A percentile compares a stretch with the other conserved stretches of the same genome.
Conservation (phyloP, 176 grass and related monocot genomes). For the Musa beccarii region DNA sequence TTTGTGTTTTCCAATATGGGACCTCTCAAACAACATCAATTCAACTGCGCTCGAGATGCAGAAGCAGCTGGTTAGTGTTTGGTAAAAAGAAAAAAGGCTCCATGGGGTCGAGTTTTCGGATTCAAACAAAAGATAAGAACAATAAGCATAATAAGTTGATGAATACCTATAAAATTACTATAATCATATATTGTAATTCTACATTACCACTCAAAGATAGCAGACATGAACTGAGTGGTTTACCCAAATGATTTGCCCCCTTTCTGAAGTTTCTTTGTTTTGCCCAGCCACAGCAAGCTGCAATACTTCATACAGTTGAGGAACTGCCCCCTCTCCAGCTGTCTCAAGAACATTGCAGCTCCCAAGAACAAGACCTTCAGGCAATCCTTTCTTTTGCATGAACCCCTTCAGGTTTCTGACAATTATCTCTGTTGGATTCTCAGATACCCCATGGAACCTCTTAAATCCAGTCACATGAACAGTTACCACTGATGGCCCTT, state of each 20-base stretch:
- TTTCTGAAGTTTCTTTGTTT: slow-evolving; percentile 38
- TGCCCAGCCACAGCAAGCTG: slow-evolving; percentile 38
- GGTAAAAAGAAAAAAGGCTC: background rate
- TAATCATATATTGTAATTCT: too few species aligned
- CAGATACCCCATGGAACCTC: slow-evolving; percentile 85
- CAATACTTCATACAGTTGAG: slow-evolving; percentile 56
- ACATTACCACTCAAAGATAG: background rate
- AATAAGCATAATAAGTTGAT: background rate
- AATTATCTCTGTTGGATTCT: slow-evolving; percentile 92
- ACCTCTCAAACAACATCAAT: too few species aligned
- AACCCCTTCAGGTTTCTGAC: slow-evolving; percentile 57
- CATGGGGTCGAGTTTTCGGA: background rate
- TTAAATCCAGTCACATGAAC: slow-evolving; percentile 96
- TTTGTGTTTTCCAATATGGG: too few species aligned
- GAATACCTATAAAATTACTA: background rate
- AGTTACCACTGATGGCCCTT: slow-evolving; percentile 70
- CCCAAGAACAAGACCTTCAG: slow-evolving; percentile 72
- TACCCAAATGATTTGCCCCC: slow-evolving; percentile 72
- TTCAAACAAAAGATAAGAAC: background rate
- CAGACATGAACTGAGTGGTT: slow-evolving; percentile 18
- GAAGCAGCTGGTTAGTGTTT: background rate
- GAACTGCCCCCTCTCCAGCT: slow-evolving; percentile 69
- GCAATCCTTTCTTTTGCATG: slow-evolving; percentile 72
- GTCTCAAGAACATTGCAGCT: slow-evolving; percentile 79
- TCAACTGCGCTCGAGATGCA: too few species aligned